Conservation (phyloP, 2,329 filamentous ascomycete genomes). For the Leptographium galeiforme region DNA sequence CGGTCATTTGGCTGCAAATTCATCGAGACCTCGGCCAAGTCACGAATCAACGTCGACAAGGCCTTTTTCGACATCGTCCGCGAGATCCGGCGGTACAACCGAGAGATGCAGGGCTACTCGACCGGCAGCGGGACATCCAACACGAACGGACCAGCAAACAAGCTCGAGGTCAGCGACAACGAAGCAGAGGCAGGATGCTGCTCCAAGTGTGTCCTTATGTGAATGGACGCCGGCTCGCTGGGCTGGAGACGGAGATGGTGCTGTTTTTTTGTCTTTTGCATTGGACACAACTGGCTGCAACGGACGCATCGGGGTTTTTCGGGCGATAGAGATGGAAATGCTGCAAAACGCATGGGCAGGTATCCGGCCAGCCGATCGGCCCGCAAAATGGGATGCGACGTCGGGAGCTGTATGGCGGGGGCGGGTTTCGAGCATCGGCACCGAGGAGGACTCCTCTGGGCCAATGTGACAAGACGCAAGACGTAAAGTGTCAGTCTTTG, state of each 20-base stretch:
- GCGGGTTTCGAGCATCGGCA: background rate
- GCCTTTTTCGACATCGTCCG: conserved; percentile 97
- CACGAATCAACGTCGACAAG: conserved; percentile 94
- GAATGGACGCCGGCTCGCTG: background rate
- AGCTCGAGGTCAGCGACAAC: conserved; percentile 67
- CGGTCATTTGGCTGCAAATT: conserved; percentile 90
- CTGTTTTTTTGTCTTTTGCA: background rate
- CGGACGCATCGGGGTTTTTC: background rate
- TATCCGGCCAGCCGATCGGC: background rate
- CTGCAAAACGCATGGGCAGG: background rate
- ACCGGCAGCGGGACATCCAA: conserved; percentile 53
- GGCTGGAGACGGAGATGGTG: background rate
- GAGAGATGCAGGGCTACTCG: conserved; percentile 85
- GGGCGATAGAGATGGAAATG: background rate
- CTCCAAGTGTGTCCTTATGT: conserved; percentile 12
- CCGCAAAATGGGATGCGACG: background rate
- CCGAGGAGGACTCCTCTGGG: background rate
- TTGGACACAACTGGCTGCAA: background rate
- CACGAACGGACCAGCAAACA: conserved; percentile 47
- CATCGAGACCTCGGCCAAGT: conserved; percentile 98
- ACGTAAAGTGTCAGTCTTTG: background rate
- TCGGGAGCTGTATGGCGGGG: background rate
- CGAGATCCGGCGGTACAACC: conserved; percentile 96
- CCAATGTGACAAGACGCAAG: background rate
- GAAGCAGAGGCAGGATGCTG: conserved; percentile 13